Base-by-base conservation (phyloP, 208 protist species). In the Crithidia fasciculata region DNA sequence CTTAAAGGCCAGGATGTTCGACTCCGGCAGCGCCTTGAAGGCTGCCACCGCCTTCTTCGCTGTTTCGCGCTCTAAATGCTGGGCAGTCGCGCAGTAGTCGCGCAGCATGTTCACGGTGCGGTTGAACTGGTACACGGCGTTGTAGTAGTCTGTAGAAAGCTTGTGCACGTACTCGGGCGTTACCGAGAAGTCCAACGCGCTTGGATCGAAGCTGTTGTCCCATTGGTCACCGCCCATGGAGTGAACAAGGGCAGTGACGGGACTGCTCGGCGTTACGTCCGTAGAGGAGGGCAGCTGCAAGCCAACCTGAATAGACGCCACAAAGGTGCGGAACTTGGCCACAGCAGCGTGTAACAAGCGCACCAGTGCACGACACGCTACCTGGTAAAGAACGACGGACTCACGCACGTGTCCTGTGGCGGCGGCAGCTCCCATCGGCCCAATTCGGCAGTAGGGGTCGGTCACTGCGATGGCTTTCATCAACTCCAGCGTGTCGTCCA, bases 401-500 rank as follows among this genome's bases (percentile, higher is more conserved):
- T 83, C 68, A 37, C 62, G 58, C 8, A 83, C 19, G 3, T 73
- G 78, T 12, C 13, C 54, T 39, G 53, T 47, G 19, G 49, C 41
- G 9, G 60, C 18, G 10, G 19, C 7, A 49, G 41, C 15, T 16
- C 36, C 68, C 4, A 79, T 39, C 0, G 19, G 36, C 16, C 64
- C 56, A 10, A 43, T 13, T 1, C 36, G 47, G 15, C 37, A 12
- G 10, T 50, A 19, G 5, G 63, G 58, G 40, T 83, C 72, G 6
- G 39, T 57, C 6, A 44, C 47, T 2, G 68, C 74, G 49, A 73
- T 72, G 40, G 62, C 49, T 56, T 77, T 80, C 45, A 86, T 69
- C 60, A 87, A 59, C 57, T 87, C 70, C 67, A 87, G 72, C 19
- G 78, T 84, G 67, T 81, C 78, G 16, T 80, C 62, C 16, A 77